These are phyloP conservation scores for Diaporthe sp. DNA, from an alignment of 2,329 filamentous ascomycete genomes.

Conservation along the genomic window DNA sequence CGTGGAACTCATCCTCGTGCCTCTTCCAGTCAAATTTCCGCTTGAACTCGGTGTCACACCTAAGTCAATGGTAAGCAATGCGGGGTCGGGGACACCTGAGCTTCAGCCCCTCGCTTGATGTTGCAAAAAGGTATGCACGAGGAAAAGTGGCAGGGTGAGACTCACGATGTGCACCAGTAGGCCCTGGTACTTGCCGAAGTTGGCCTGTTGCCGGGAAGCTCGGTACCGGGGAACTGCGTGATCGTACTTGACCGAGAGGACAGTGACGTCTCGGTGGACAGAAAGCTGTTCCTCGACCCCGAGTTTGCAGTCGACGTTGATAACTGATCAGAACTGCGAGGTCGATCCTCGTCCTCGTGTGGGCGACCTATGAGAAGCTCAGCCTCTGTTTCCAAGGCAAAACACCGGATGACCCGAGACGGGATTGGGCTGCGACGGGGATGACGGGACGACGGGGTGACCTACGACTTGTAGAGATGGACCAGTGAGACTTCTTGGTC, in stretches of 20 bases:
- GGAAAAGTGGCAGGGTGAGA: background rate
- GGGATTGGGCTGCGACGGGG: background rate
- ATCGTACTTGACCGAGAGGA: conserved; percentile 50
- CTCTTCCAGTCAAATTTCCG: conserved; percentile 78
- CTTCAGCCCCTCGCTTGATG: conserved; percentile 41
- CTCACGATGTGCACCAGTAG: conserved; percentile 68
- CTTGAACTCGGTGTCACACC: conserved; percentile 72
- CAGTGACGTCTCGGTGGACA: conserved; percentile 53
- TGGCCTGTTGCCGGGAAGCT: conserved; percentile 51
- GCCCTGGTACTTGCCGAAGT: conserved; percentile 55
- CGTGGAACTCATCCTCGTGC: conserved; percentile 78
- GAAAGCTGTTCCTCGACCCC: conserved; percentile 60
- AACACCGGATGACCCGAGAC: conserved; percentile 15
- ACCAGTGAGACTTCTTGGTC: conserved; percentile 35
- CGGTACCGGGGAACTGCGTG: conserved; percentile 50
- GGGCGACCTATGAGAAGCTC: conserved; percentile 18
- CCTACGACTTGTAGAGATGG: conserved; percentile 32
- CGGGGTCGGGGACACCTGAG: background rate
- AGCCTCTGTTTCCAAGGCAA: conserved; percentile 2
- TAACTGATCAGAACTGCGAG: conserved; percentile 36
- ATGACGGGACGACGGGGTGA: conserved; percentile 7
- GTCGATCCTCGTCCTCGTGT: conserved; percentile 35
- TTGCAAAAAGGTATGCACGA: conserved; percentile 37
- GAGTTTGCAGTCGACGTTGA: conserved; percentile 50
- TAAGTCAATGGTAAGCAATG: conserved; percentile 58